These are phyloP conservation scores for Lepidium africanum DNA, from an alignment of 345 rosid species.

Conservation along the genomic window DNA sequence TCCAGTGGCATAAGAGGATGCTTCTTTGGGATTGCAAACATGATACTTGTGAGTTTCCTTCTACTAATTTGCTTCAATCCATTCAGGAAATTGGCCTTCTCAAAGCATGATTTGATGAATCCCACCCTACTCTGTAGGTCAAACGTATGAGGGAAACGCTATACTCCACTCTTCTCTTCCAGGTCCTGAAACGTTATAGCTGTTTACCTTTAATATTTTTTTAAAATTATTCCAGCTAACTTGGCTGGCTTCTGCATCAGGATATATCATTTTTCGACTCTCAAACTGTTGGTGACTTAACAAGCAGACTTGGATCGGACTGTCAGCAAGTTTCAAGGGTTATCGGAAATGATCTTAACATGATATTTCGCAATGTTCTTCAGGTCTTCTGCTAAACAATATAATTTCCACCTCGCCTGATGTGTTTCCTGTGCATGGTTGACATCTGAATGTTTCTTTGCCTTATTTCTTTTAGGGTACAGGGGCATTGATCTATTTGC, in stretches of 20 bases:
- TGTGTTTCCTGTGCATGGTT: not conserved
- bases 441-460: constrained; percentile 19
- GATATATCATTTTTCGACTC: constrained; percentile 88
- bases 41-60: constrained; percentile 85
- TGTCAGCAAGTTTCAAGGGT: constrained; percentile 98
- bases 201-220: not conserved
- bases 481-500: constrained; percentile 81
- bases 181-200: constrained; percentile 44
- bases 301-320: constrained; percentile 97
- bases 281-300: constrained; percentile 96
- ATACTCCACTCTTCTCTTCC: constrained; percentile 80
- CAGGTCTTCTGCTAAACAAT: constrained; percentile 49
- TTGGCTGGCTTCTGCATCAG: constrained; percentile 32
- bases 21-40: constrained; percentile 92
- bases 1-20: constrained; percentile 90
- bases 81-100: not conserved
- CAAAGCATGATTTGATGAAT: not conserved
- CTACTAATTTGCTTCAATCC: not conserved
- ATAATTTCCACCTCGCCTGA: not conserved
- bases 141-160: constrained; percentile 93
- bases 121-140: constrained; percentile 41
- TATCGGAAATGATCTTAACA: constrained; percentile 86
- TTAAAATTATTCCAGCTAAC: constrained; percentile 10
- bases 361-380: constrained; percentile 73
- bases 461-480: constrained; percentile 54